Base-by-base conservation (phyloP, 140 eudicot species). In the Erigeron philadelphicus region DNA sequence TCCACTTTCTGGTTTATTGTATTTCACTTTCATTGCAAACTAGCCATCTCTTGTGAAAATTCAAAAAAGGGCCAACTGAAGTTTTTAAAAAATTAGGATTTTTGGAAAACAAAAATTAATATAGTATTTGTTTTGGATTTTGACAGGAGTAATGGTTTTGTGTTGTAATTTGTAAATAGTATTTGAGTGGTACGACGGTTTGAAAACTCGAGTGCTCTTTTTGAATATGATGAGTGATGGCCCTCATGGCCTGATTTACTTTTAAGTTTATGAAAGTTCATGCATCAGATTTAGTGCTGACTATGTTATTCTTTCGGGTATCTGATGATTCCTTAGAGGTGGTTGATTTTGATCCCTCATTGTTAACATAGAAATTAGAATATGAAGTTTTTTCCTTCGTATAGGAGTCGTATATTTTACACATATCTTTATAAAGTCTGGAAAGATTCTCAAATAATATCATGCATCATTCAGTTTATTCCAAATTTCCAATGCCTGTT, bases 1-100 rank as follows among this genome's bases (percentile, higher is more conserved):
- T 75, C 44, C 67, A 48, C 66, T 74, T 67, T 74, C 67, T 21
- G 9, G 47, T 46, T 67, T 73, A 52, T 47, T 57, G 50, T 49
- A 25, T 82, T 50, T 66, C 68, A 13, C 46, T 67, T 55, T 62
- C 42, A n/a, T n/a, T 68, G 71, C 75, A 69, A 40, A 54, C n/a
- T 72, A 50, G 45, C 66, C 65, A 60, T 61, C 25, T 60, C 52
- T 76, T 53, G 11, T 58, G 56, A 67, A 49, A 58, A 17, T 53
- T 19, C 35, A 7, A 54, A 41, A 48, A 50, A 73, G 15, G 35
- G 13, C 4, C 56, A 23, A 41, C 7, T 11, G 11, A 2, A 8
- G 18, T 59, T 68, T 66, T 9, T 11, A 9, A 54, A 69, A 69
- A 31, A 53, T 40, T 23, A 35, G 76, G 6, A 40, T 47, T 46